These are phyloP conservation scores for Geotrichum carabidarum DNA, from an alignment of 1,139 yeast species.

Conservation along the genomic window DNA sequence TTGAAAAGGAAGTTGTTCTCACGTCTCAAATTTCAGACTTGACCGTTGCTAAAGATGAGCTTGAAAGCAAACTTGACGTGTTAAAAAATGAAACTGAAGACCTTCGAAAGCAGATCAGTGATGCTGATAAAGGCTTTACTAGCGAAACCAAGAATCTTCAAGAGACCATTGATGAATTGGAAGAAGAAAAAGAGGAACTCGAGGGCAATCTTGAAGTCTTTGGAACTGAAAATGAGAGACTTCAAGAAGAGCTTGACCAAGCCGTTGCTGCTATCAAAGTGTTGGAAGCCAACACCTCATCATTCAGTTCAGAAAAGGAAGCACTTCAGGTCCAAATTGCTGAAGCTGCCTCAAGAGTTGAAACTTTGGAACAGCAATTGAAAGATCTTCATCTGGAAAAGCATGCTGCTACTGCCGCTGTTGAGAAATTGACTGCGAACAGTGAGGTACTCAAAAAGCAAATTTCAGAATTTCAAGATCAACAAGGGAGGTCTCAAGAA, in stretches of 20 bases:
- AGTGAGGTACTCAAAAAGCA: background rate
- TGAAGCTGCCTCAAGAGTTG: constrained; percentile 8
- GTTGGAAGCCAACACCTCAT: background rate
- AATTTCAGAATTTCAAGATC: constrained; percentile 3
- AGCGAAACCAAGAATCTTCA: constrained; percentile 18
- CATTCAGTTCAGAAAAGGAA: constrained; percentile 1
- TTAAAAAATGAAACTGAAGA: constrained; percentile 12
- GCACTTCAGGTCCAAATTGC: constrained; percentile 9
- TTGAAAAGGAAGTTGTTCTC: constrained; percentile 28
- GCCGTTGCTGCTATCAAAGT: constrained; percentile 16
- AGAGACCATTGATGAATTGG: constrained; percentile 16
- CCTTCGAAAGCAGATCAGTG: constrained; percentile 7
- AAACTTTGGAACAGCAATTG: constrained; percentile 3
- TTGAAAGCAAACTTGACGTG: constrained; percentile 13
- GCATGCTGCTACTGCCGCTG: background rate
- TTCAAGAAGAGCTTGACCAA: constrained; percentile 18
- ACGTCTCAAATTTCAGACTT: constrained; percentile 3
- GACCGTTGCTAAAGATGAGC: constrained; percentile 15
- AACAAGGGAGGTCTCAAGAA: background rate
- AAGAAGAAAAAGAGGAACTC: constrained; percentile 10
- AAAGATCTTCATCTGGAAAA: background rate
- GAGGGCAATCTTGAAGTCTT: constrained; percentile 11
- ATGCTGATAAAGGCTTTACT: constrained; percentile 18
- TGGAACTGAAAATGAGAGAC: constrained; percentile 17
- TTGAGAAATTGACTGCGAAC: constrained; percentile 7